Evolutionary conservation across 2,329 filamentous ascomycete species (phyloP).

Genomic region (Stagonosporopsis cucurbitacearum): DNA sequence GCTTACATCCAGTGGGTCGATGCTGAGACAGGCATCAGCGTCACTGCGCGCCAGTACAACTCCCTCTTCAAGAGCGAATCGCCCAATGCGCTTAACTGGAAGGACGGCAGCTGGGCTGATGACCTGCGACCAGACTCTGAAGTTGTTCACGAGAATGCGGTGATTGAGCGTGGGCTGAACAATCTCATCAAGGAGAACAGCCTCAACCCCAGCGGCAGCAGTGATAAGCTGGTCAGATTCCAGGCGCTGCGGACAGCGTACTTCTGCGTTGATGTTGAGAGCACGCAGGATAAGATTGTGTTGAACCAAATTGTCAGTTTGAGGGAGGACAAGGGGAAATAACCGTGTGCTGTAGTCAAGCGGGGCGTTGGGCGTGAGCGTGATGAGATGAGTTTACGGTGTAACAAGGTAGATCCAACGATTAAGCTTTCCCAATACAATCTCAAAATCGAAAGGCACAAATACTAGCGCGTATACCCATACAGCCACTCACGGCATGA

Average conservation of each 20-base stretch:
- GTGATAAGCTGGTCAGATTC: conserved; percentile 72
- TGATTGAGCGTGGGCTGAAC: conserved; percentile 83
- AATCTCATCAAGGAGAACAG: conserved; percentile 71
- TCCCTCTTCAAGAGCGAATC: conserved; percentile 86
- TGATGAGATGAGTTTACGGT: not conserved
- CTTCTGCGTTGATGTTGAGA: conserved; percentile 81
- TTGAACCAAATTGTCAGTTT: conserved; percentile 91
- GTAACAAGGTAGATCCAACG: not conserved
- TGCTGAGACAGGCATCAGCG: conserved; percentile 66
- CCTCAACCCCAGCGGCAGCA: conserved; percentile 40
- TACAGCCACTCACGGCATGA: no score
- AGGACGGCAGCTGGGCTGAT: conserved; percentile 78
- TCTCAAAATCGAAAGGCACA: not conserved
- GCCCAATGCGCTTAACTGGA: conserved; percentile 71
- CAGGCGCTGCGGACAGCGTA: conserved; percentile 90
- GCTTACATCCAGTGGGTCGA: conserved; percentile 87
- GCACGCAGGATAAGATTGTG: conserved; percentile 73
- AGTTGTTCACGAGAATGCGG: conserved; percentile 75
- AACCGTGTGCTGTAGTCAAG: not conserved
- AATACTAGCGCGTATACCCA: not conserved
- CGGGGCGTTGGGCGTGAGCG: not conserved
- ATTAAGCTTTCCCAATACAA: not conserved
- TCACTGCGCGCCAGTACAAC: conserved; percentile 76
- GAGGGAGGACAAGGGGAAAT: conserved; percentile 72
- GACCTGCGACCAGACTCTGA: conserved; percentile 87